Evolutionary conservation across 345 rosid genomes (phyloP).

Genomic region (Microthlaspi erraticum): DNA sequence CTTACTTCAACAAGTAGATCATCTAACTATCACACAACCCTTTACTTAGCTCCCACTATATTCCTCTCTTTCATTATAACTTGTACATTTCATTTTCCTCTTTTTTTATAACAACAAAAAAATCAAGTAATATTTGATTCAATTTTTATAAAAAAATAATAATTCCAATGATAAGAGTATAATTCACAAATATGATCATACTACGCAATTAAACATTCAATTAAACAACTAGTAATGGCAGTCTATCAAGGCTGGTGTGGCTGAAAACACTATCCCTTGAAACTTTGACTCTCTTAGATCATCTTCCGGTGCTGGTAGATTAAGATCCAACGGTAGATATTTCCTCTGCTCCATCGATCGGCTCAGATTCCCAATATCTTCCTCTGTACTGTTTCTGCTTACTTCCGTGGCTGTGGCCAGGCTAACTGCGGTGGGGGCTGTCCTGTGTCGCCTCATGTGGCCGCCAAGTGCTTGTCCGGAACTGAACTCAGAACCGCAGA

Average conservation of each 20-base stretch:
- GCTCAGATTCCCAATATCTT: slow-evolving; percentile 20
- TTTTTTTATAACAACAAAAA: neutral
- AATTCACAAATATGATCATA: slow-evolving; percentile 54
- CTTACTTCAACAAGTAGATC: slow-evolving; percentile 67
- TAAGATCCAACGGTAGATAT: slow-evolving; percentile 77
- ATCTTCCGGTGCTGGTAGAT: slow-evolving; percentile 93
- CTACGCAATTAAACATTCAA: slow-evolving; percentile 12
- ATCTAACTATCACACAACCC: slow-evolving; percentile 47
- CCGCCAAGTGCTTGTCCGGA: slow-evolving; percentile 99
- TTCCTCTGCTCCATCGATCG: slow-evolving; percentile 51
- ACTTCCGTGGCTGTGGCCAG: slow-evolving; percentile 23
- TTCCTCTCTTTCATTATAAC: slow-evolving; percentile 32
- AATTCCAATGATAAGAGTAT: neutral
- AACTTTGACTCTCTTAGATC: slow-evolving; percentile 65
- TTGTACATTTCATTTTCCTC: slow-evolving; percentile 41
- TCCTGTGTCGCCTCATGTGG: slow-evolving; percentile 95
- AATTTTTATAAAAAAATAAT: neutral
- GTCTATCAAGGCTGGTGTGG: slow-evolving; percentile 80
- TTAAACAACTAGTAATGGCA: slow-evolving; percentile 69
- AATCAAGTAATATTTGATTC: neutral
- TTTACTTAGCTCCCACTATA: slow-evolving; percentile 48
- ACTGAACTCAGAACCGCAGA: slow-evolving; percentile 85
- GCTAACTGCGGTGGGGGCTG: slow-evolving; percentile 34
- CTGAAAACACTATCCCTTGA: slow-evolving; percentile 53
- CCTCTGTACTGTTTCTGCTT: slow-evolving; percentile 39